These are phyloP conservation scores for Carallia brachiata DNA, from an alignment of 345 rosid species.

Conservation along the genomic window DNA sequence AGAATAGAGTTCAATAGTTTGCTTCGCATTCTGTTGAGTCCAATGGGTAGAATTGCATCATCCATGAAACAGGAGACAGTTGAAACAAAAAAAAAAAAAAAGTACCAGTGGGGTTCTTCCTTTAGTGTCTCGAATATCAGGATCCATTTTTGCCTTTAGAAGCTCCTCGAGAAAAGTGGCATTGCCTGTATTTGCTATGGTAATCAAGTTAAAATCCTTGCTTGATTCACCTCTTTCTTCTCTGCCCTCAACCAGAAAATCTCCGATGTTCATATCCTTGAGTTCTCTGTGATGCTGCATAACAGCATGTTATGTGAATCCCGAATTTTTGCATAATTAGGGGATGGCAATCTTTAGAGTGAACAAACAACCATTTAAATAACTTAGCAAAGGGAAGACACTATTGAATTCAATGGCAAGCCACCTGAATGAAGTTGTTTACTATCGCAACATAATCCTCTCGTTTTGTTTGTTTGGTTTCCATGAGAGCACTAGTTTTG, in stretches of 20 bases:
- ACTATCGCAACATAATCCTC: constrained; percentile 63
- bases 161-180: constrained; percentile 82
- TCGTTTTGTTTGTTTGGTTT: constrained; percentile 65
- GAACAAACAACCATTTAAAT: neutral
- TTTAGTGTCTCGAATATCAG: constrained; percentile 58
- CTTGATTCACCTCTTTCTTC: constrained; percentile 47
- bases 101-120: constrained; percentile 82
- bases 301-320: neutral
- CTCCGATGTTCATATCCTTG: constrained; percentile 50
- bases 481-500: constrained; percentile 58
- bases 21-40: neutral
- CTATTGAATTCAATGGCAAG: neutral
- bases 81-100: neutral
- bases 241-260: constrained; percentile 32
- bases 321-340: too few relatives aligned
- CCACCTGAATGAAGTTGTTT: constrained; percentile 69
- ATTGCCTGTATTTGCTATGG: constrained; percentile 59
- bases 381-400: neutral
- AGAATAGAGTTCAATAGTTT: neutral
- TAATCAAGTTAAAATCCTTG: constrained; percentile 50
- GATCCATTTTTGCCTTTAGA: constrained; percentile 74
- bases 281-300: constrained; percentile 63
- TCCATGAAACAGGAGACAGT: too few relatives aligned
- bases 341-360: neutral
- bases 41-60: too few relatives aligned